A percentile compares a stretch with the other conserved stretches of the same genome.
Evolutionary conservation across 305 asterid genomes (phyloP).

Genomic region (Monarda citriodora): DNA sequence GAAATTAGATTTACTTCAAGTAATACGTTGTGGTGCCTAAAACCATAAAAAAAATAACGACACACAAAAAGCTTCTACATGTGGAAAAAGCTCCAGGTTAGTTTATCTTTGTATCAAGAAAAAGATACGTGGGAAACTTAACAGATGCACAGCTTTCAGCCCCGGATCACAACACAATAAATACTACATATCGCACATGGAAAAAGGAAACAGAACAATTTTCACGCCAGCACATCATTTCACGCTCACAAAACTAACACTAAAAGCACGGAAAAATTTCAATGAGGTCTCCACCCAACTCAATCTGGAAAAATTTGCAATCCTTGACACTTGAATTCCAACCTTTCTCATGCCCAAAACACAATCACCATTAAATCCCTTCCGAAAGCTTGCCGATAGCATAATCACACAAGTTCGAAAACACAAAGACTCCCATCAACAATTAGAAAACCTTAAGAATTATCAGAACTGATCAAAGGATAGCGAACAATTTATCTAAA

Average conservation of each 20-base stretch:
- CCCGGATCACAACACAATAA: neutral
- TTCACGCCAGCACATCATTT: slow-evolving; percentile 6
- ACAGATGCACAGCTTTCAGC: neutral
- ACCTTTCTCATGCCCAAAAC: neutral
- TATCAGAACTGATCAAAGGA: neutral
- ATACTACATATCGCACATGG: neutral
- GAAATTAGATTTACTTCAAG: too few species aligned
- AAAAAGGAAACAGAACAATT: neutral
- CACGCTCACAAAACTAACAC: slow-evolving; percentile 9
- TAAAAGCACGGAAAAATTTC: neutral
- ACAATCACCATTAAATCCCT: neutral
- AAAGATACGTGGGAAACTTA: slow-evolving; percentile 1
- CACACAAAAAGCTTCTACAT: neutral
- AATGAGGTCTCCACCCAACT: slow-evolving; percentile 7
- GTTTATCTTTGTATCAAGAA: neutral
- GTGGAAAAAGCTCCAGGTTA: neutral
- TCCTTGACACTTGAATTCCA: neutral
- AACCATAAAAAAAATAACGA: neutral
- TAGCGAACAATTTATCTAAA: neutral
- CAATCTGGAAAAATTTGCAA: slow-evolving; percentile 2
- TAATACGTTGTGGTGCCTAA: neutral
- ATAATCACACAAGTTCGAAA: neutral
- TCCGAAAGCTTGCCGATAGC: slow-evolving; percentile 2
- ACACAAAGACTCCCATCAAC: slow-evolving; percentile 3
- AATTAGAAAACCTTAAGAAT: slow-evolving; percentile 7